Evolutionary conservation across 371 early-diverging fungal genomes (phyloP), one percentile per base, ranked within the genome.

Genomic region (Haplosporangium sp.): DNA sequence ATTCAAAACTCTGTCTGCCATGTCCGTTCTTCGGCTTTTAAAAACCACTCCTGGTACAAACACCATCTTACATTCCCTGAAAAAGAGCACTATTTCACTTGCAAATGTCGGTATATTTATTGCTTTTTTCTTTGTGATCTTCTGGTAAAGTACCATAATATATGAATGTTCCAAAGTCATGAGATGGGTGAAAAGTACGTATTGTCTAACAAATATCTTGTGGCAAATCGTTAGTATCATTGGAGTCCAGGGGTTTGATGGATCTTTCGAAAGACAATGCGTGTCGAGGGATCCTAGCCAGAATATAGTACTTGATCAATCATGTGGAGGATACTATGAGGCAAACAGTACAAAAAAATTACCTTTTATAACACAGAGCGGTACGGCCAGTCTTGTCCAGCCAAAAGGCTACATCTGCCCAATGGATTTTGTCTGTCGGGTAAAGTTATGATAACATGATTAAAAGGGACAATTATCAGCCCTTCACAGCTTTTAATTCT

Each of bases 171-270:
- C 7, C 7, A 4, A 35, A 57, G 35, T 4, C 2, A 57, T 5
- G 35, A 19, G 15, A 1, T 7, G 50, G 44, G 7, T 2, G 37
- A 27, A 1, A 27, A 62, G 38, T 7, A 35, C n/a, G n/a, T n/a
- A 38, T 48, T n/a, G 34, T 10, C 4, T 35, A 34, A 7, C n/a
- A 45, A 37, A 3, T 58, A 34, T 20, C 4, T 37, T 45, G 1
- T 6, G 1, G 11, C n/a, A n/a, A 52, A 7, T 19, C 13, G 20
- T 0, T 77, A 90, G 90, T 40, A 87, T 89, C 69, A 81, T 90
- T 57, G 90, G 90, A 34, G 89, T 90, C 2, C 91, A 92, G 62
- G 84, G 89, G 1, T 92, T 92, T 62, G 88, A 90, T 66, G 92
- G 92, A 2, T 92, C 92, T 0, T 84, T 89, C 61, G 74, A 83